Evolutionary conservation across 2,329 filamentous ascomycete species (phyloP).

Genomic region (Endocalyx cinctus): DNA sequence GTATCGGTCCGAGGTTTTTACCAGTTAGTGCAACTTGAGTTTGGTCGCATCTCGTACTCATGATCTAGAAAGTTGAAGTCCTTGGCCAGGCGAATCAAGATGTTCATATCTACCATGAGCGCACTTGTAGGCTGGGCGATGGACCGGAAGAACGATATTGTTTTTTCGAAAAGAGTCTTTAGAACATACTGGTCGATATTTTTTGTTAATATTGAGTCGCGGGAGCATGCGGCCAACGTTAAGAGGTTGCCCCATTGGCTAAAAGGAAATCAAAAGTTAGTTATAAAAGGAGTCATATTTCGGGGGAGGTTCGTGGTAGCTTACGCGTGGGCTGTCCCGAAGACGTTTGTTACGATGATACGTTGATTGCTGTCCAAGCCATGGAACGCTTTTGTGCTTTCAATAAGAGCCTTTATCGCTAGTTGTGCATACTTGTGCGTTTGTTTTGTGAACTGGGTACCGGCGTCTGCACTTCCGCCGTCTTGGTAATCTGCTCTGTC

Average conservation of each 20-base stretch:
- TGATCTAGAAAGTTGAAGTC: constrained; percentile 42
- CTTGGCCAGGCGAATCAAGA: constrained; percentile 53
- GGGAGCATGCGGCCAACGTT: constrained; percentile 78
- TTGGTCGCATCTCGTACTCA: too few species aligned
- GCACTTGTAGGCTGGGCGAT: constrained; percentile 71
- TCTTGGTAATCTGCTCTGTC: constrained; percentile 27
- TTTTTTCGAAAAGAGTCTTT: constrained; percentile 60
- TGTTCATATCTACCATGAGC: constrained; percentile 67
- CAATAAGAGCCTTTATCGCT: constrained; percentile 70
- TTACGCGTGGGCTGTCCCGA: constrained; percentile 94
- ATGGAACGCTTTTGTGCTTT: constrained; percentile 81
- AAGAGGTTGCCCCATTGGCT: constrained; percentile 97
- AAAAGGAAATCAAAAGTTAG: constrained; percentile 2
- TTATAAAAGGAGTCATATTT: not conserved
- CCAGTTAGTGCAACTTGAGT: too few species aligned
- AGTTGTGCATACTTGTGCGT: constrained; percentile 44
- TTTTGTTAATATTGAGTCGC: constrained; percentile 55
- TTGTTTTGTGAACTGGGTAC: too few species aligned
- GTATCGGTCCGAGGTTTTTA: too few species aligned
- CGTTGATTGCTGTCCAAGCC: constrained; percentile 54
- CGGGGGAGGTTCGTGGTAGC: constrained; percentile 36
- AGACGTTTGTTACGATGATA: constrained; percentile 89
- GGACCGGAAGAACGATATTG: constrained; percentile 69
- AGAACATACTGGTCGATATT: constrained; percentile 55
- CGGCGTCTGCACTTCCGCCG: constrained; percentile 10